A percentile compares a stretch with the other conserved stretches of the same genome.
Evolutionary conservation across 1,284 basidiomycete genomes (phyloP).

Genomic region (Ganoderma boninense): DNA sequence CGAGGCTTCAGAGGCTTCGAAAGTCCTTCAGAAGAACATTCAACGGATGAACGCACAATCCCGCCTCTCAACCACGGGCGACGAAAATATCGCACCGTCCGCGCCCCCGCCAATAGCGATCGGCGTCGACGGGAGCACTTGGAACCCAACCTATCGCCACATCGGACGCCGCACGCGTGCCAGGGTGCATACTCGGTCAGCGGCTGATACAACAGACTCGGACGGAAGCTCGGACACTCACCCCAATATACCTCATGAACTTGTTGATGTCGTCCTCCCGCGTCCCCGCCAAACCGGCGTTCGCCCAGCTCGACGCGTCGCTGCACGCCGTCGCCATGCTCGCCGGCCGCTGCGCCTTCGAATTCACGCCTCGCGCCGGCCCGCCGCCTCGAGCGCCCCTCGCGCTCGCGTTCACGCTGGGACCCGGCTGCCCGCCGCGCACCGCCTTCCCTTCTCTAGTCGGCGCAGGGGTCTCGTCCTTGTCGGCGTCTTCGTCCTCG

Average conservation of each 20-base stretch:
- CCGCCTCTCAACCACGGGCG: constrained; percentile 17
- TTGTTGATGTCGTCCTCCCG: constrained; percentile 43
- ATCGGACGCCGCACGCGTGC: background rate
- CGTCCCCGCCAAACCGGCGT: constrained; percentile 21
- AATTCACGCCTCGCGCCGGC: background rate
- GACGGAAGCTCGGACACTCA: constrained; percentile 36
- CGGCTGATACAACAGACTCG: no score
- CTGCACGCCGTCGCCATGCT: constrained; percentile 1
- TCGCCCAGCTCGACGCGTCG: constrained; percentile 12
- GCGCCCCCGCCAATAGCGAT: background rate
- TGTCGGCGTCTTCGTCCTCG: constrained; percentile 15
- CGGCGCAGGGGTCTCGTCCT: background rate
- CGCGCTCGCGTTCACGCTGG: background rate
- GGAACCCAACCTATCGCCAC: constrained; percentile 14
- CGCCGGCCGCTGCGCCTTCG: background rate
- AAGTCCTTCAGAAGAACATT: background rate
- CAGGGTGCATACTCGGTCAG: background rate
- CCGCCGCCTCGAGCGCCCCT: background rate
- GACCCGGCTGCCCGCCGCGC: background rate
- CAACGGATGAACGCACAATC: constrained; percentile 8
- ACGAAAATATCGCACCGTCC: background rate
- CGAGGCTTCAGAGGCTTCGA: background rate
- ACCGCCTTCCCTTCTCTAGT: background rate
- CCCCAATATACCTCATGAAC: constrained; percentile 58
- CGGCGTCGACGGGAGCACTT: constrained; percentile 14